phyloP scores from a whole-genome alignment of 75 land plant genomes.

The Picea glauca region DNA sequence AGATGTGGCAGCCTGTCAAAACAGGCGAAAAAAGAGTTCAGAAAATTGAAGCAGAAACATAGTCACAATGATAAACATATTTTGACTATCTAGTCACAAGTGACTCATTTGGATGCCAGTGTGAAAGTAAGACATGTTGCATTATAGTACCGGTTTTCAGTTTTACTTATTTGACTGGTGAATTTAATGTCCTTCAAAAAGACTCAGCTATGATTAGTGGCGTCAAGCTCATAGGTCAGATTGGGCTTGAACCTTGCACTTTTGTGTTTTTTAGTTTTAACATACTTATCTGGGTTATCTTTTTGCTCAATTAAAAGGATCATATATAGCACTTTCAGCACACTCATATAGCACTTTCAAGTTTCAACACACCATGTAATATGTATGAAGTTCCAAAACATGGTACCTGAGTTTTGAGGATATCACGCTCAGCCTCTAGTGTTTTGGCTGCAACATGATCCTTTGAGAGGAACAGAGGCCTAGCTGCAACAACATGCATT shows the following conservation, averaged over 20 bases:
- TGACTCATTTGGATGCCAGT: background rate
- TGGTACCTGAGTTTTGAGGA: conserved; percentile 81
- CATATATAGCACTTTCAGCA: background rate
- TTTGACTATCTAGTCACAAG: background rate
- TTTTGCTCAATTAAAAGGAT: background rate
- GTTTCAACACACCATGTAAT: too few relatives aligned
- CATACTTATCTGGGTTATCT: background rate
- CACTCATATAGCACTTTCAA: too few relatives aligned
- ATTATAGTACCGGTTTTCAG: background rate
- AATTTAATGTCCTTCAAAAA: background rate
- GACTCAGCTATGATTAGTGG: background rate
- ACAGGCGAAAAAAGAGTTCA: background rate
- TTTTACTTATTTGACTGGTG: background rate
- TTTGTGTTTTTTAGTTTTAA: background rate
- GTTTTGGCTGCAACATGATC: conserved; percentile 72
- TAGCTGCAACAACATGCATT: conserved; percentile 93
- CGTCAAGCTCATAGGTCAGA: background rate
- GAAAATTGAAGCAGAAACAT: conserved; percentile 10
- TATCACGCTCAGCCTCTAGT: conserved; percentile 65
- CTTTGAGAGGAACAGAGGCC: conserved; percentile 81
- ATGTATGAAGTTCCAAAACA: background rate
- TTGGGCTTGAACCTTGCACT: background rate
- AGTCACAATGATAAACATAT: background rate
- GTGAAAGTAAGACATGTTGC: background rate
- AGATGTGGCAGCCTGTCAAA: conserved; percentile 60